These are phyloP conservation scores for Hypoxylon sp. DNA, from an alignment of 2,329 filamentous ascomycete genomes.

Conservation along the genomic window DNA sequence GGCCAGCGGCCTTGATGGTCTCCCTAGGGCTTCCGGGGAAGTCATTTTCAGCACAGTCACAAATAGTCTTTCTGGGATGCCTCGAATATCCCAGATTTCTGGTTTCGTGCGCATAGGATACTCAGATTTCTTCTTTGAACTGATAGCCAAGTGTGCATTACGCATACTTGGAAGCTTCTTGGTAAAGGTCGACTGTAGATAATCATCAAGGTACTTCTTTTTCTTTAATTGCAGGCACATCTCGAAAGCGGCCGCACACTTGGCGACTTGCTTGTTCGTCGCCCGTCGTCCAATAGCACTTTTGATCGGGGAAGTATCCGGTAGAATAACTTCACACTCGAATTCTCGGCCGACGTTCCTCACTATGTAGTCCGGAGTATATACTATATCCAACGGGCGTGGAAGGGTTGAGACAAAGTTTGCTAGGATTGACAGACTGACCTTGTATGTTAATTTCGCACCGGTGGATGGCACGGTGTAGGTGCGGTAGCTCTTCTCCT, in stretches of 20 bases:
- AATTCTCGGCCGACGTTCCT: slow-evolving; percentile 71
- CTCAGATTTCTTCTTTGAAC: slow-evolving; percentile 78
- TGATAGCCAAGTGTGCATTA: slow-evolving; percentile 89
- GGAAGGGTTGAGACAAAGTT: slow-evolving; percentile 81
- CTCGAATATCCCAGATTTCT: slow-evolving; percentile 73
- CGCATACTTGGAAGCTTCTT: slow-evolving; percentile 83
- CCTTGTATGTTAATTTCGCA: slow-evolving; percentile 83
- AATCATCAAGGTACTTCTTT: slow-evolving; percentile 77
- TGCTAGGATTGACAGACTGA: slow-evolving; percentile 78
- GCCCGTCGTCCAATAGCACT: slow-evolving; percentile 75
- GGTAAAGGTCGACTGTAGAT: slow-evolving; percentile 80
- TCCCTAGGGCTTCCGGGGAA: slow-evolving; percentile 68
- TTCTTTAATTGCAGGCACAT: slow-evolving; percentile 79
- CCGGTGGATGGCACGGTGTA: slow-evolving; percentile 77
- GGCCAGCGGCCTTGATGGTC: slow-evolving; percentile 74
- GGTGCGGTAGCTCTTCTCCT: slow-evolving; percentile 64
- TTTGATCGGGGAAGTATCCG: slow-evolving; percentile 79
- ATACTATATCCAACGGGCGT: slow-evolving; percentile 56
- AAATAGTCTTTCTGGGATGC: slow-evolving; percentile 69
- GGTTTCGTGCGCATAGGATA: slow-evolving; percentile 89
- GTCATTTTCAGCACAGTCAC: slow-evolving; percentile 73
- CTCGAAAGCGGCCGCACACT: slow-evolving; percentile 90
- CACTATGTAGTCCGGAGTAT: slow-evolving; percentile 73
- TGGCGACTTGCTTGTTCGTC: slow-evolving; percentile 81
- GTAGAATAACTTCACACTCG: slow-evolving; percentile 83